phyloP scores from a whole-genome alignment of 176 grass and related monocot genomes.

The Juncus inflexus region DNA sequence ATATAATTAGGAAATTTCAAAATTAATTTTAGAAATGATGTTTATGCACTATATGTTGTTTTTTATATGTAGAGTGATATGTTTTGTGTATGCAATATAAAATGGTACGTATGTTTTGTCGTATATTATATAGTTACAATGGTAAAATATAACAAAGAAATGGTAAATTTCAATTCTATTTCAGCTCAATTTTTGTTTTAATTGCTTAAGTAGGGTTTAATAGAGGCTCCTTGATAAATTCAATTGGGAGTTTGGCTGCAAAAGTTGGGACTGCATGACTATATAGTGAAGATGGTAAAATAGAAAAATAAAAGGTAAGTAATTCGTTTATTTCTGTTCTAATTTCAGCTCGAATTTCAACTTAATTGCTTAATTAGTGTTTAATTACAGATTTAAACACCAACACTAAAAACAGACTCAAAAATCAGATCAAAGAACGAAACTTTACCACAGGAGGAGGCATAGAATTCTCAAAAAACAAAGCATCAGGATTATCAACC shows the following conservation, averaged over 20 bases:
- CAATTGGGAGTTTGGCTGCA: background rate
- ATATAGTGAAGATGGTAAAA: no score
- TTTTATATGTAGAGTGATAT: slow-evolving; percentile 21
- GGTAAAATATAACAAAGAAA: no score
- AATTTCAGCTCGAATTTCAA: no score
- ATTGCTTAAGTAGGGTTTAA: no score
- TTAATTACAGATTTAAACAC: background rate
- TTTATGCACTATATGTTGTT: background rate
- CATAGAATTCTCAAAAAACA: slow-evolving; percentile 62
- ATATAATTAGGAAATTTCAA: slow-evolving; percentile 1
- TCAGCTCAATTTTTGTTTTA: no score
- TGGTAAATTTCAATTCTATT: no score
- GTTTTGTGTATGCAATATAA: no score
- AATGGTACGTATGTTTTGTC: no score
- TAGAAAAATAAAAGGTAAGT: no score
- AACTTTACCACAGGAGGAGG: slow-evolving; percentile 56
- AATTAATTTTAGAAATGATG: no score
- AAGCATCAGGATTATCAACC: slow-evolving; percentile 63
- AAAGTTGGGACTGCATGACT: background rate
- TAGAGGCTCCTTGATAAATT: no score
- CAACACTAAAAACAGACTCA: slow-evolving; percentile 11
- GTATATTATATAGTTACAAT: no score
- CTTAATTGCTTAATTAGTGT: slow-evolving; percentile 8
- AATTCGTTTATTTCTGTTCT: background rate
- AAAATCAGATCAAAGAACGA: slow-evolving; percentile 4